Evolutionary conservation across 352 stramenopile species (phyloP), one percentile per base, ranked within the genome.

Genomic region (Pythium guiyangense): DNA sequence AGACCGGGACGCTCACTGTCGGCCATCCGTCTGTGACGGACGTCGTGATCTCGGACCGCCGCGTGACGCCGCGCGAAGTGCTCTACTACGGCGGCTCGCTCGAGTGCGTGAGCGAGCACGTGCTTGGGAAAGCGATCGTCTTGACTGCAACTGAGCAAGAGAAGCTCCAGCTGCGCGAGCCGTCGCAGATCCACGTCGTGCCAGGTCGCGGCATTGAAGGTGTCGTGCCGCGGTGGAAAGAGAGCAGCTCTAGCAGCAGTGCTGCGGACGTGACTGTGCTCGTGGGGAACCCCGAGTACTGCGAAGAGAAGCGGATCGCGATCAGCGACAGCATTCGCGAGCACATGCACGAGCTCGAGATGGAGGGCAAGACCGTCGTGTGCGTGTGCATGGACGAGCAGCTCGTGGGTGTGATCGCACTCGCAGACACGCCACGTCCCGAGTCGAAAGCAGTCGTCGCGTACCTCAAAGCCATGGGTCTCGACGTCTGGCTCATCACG

Each of bases 1-100:
- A 98, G 70, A 98, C 92, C 2, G 92, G 92, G 1, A 98, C 92
- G 10, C 65, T 98, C 3, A 98, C 92, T 1, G 70, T 85, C 18
- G 87, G 85, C 39, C 79, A 87, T 26, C 82, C 84, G n/a, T 87
- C 73, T 1, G 80, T 94, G 10, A 88, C 78, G 20, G 85, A 95
- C 49, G 75, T 95, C 0, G 71, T 92, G 20, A 70, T 93, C 44
- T 66, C 76, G 3, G 76, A 91, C 54, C 73, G 78, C 12, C 57
- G 67, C n/a, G 79, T 74, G 59, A 87, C 83, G 0, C 74, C 79
- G 1, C 77, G 71, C 37, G 81, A 93, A 51, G 58, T 95, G 51
- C 53, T 94, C 20, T 92, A 90, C 63, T 96, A 90, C 46, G 79
- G 69, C 4, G 86, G 73, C 0, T 94, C 77, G 3, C 59, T 93